Percentiles rank a stretch among this genome's conserved stretches.
These are phyloP conservation scores for Starmerella bacillaris DNA, from an alignment of 805 yeast species.

Conservation along the genomic window DNA sequence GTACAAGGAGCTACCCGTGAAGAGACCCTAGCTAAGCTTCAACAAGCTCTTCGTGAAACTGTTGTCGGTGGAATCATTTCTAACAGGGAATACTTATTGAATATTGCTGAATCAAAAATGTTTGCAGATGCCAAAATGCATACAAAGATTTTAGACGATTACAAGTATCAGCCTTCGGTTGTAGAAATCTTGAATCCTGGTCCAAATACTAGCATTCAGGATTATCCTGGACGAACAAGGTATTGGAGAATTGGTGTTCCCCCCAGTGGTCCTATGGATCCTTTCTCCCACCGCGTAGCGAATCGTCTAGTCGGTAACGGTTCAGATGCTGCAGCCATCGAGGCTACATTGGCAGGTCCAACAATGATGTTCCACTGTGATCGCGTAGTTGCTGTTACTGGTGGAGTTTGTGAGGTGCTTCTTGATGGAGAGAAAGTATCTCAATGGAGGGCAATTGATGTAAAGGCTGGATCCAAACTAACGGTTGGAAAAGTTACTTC, in stretches of 20 bases:
- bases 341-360: slow-evolving; percentile 77
- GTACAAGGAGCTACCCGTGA: slow-evolving; percentile 80
- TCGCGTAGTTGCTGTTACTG: slow-evolving; percentile 63
- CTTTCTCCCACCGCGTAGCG: slow-evolving; percentile 73
- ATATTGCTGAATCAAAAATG: slow-evolving; percentile 69
- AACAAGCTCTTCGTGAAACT: slow-evolving; percentile 71
- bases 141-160: slow-evolving; percentile 74
- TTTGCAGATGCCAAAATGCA: slow-evolving; percentile 69
- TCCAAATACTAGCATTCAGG: slow-evolving; percentile 91
- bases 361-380: slow-evolving; percentile 67
- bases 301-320: slow-evolving; percentile 83
- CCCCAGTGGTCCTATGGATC: slow-evolving; percentile 97
- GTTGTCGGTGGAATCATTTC: slow-evolving; percentile 76
- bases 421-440: slow-evolving; percentile 39
- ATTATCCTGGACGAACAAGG: slow-evolving; percentile 80
- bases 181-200: slow-evolving; percentile 79
- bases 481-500: slow-evolving; percentile 60
- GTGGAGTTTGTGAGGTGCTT: slow-evolving; percentile 57
- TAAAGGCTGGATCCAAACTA: slow-evolving; percentile 60
- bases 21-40: slow-evolving; percentile 63
- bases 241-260: slow-evolving; percentile 89
- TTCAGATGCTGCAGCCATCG: slow-evolving; percentile 69
- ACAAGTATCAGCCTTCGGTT: slow-evolving; percentile 61
- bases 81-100: slow-evolving; percentile 73
- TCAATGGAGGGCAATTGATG: slow-evolving; percentile 56